Percentiles rank a stretch among this genome's conserved stretches.
Conservation (phyloP, 2,329 filamentous ascomycete species). For the Arthrocladium fulminans region DNA sequence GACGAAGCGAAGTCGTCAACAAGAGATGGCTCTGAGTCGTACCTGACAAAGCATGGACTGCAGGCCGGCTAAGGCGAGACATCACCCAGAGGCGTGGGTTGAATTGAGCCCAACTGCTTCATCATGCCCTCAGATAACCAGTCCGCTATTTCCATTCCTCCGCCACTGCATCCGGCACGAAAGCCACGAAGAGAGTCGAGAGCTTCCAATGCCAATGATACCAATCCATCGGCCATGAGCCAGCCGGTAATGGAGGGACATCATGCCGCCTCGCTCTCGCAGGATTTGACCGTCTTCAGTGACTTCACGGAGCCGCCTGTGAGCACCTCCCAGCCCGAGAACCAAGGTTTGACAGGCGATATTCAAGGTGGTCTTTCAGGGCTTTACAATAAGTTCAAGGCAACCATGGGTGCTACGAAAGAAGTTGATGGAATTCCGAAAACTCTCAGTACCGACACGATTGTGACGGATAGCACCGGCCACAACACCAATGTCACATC, state of each 20-base stretch:
- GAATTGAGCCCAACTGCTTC: not conserved
- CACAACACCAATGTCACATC: conserved; percentile 16
- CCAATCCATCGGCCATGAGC: conserved; percentile 66
- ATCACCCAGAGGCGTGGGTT: not conserved
- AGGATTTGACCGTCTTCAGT: conserved; percentile 83
- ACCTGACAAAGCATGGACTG: not conserved
- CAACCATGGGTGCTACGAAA: conserved; percentile 65
- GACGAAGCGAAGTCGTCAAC: no score
- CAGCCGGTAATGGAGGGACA: conserved; percentile 81
- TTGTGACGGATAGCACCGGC: conserved; percentile 11
- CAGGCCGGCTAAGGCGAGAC: not conserved
- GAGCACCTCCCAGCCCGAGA: conserved; percentile 54
- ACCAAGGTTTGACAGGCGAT: conserved; percentile 62
- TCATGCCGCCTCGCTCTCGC: conserved; percentile 74
- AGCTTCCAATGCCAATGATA: conserved; percentile 43
- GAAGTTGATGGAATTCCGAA: conserved; percentile 28
- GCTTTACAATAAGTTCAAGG: conserved; percentile 75
- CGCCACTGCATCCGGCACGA: not conserved
- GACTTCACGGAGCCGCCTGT: conserved; percentile 64
- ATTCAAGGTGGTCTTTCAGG: conserved; percentile 80
- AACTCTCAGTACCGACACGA: conserved; percentile 1
- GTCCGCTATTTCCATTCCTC: not conserved
- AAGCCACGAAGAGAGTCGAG: conserved; percentile 36
- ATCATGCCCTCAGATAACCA: conserved; percentile 6
- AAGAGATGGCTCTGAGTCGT: not conserved